Percentiles rank a stretch among this genome's conserved stretches.
phyloP scores from a whole-genome alignment of 352 stramenopile species.

The Globisporangium camurandrum region DNA sequence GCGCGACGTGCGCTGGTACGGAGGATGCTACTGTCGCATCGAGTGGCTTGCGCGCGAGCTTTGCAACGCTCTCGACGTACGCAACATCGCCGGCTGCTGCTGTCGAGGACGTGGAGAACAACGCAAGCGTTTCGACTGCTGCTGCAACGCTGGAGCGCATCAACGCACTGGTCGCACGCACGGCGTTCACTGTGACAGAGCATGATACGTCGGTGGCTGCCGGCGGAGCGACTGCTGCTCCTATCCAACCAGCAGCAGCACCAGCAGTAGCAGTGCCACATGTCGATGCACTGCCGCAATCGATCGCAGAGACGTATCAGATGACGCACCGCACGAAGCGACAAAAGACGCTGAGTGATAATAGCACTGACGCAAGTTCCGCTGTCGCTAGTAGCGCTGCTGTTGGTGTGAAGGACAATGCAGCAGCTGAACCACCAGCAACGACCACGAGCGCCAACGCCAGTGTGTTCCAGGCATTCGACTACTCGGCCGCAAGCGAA shows the following conservation, averaged over 20 bases:
- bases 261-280: conserved; percentile 5
- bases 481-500: conserved; percentile 44
- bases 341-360: conserved; percentile 33
- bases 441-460: background rate
- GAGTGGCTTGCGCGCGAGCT: conserved; percentile 10
- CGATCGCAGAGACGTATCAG: conserved; percentile 72
- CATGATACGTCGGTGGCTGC: conserved; percentile 16
- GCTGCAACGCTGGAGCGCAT: conserved; percentile 35
- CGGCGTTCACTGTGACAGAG: conserved; percentile 49
- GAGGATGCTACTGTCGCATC: background rate
- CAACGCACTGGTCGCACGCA: conserved; percentile 45
- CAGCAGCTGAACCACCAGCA: too few relatives aligned
- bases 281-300: conserved; percentile 33
- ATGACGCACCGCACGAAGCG: conserved; percentile 61
- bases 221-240: conserved; percentile 1
- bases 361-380: conserved; percentile 4
- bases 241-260: background rate
- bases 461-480: conserved; percentile 35
- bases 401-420: too few relatives aligned
- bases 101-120: conserved; percentile 11
- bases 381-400: too few relatives aligned
- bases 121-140: too few relatives aligned
- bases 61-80: background rate
- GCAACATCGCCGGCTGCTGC: background rate
- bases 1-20: conserved; percentile 16